phyloP scores from a whole-genome alignment of 257 asterid species.

The Petunia secreta region DNA sequence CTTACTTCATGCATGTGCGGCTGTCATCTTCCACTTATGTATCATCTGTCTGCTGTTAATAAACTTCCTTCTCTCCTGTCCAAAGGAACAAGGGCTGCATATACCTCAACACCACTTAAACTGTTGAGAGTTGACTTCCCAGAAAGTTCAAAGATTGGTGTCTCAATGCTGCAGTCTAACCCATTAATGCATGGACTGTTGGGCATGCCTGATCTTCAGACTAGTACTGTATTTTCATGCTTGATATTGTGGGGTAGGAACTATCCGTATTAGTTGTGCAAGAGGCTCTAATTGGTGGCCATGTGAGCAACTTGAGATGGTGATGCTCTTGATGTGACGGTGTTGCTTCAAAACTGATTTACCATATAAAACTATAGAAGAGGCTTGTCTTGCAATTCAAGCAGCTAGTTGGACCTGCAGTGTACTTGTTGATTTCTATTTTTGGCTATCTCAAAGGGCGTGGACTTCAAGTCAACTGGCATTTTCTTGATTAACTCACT shows the following conservation, averaged over 20 bases:
- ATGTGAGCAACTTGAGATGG: background rate
- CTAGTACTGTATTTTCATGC: background rate
- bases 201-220: background rate
- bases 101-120: background rate
- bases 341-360: too few species aligned
- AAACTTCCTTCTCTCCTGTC: background rate
- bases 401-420: background rate
- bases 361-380: background rate
- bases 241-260: background rate
- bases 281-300: background rate
- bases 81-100: background rate
- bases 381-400: conserved; percentile 1
- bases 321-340: background rate
- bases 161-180: background rate
- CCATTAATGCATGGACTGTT: background rate
- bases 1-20: background rate
- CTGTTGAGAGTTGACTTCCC: background rate
- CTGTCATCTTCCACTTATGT: background rate
- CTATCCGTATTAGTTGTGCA: background rate
- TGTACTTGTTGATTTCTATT: background rate
- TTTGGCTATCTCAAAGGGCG: background rate
- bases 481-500: background rate
- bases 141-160: background rate
- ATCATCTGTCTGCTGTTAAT: background rate
- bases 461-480: background rate